Evolutionary conservation across 805 yeast genomes (phyloP).

Genomic region (Kazachstania taianensis): DNA sequence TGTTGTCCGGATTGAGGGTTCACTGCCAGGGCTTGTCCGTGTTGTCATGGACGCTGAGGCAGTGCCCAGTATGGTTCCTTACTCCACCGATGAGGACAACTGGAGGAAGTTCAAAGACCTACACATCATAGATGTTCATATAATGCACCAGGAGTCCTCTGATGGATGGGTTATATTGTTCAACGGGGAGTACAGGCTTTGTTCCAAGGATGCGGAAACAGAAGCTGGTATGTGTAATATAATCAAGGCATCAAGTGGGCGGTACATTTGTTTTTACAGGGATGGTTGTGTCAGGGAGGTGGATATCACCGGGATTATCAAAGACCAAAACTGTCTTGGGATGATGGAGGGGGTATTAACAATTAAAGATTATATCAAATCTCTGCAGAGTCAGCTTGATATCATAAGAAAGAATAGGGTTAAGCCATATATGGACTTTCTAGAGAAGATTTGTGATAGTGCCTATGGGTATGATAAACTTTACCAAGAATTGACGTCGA

Average conservation of each 20-base stretch:
- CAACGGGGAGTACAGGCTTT: constrained; percentile 15
- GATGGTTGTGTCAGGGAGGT: constrained; percentile 5
- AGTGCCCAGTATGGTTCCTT: constrained; percentile 9
- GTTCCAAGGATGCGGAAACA: too few species aligned
- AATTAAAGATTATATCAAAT: constrained; percentile 10
- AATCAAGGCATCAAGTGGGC: not conserved
- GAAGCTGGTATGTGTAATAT: not conserved
- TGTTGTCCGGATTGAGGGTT: constrained; percentile 9
- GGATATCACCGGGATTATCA: constrained; percentile 4
- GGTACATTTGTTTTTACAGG: constrained; percentile 2
- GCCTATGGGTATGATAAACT: constrained; percentile 17
- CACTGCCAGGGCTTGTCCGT: constrained; percentile 16
- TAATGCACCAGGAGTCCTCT: constrained; percentile 8
- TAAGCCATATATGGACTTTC: constrained; percentile 15
- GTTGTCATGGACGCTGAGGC: constrained; percentile 12
- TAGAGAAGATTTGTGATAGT: constrained; percentile 11
- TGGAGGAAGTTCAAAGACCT: constrained; percentile 12
- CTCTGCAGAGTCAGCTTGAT: constrained; percentile 14
- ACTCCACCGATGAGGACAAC: constrained; percentile 7
- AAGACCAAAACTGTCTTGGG: not conserved
- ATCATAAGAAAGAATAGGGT: constrained; percentile 13
- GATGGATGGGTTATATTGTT: constrained; percentile 10
- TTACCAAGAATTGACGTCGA: constrained; percentile 25
- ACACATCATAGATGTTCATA: constrained; percentile 15
- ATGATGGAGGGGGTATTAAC: constrained; percentile 9